Evolutionary conservation across 2,329 filamentous ascomycete genomes (phyloP), one percentile per base, ranked within the genome.

Genomic region (Coniochaeta sp.): DNA sequence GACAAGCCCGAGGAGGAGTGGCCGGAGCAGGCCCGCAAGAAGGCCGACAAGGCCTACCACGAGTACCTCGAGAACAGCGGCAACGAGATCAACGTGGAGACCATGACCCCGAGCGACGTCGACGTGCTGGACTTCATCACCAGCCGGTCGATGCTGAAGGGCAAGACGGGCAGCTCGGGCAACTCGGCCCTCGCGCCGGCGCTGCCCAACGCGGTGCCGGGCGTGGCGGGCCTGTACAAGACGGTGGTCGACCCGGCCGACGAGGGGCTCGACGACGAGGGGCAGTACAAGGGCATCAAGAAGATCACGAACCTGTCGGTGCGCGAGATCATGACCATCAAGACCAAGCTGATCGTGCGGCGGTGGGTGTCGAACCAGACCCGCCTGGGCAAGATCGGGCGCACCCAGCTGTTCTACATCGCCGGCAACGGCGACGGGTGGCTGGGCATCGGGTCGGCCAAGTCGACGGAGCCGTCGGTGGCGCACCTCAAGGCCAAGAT

Each of bases 281-380:
- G 81, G 62, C 67, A 73, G 57, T 85, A 76, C 71, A 73, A 78
- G 66, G 75, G 80, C 62, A 72, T 84, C 67, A 83, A 84, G 74
- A 76, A 75, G 64, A 73, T 79, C 63, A 85, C 82, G 56, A 83
- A 83, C 65, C 71, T 87, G 72, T 76, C 66, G 19, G 74, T 86
- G 60, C 66, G 69, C 57, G 74, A 86, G 26, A 81, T 88, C 65
- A 64, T 80, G 55, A 65, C 70, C 5, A 71, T 96, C 61, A 79
- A 83, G 61, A 77, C 84, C 64, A 96, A 96, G 81, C 80, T 82
- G 55, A 77, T 99, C 55, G 89, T 96, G 55, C 70, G 71, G 4
- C 90, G 93, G 69, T 75, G 76, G 44, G 95, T 99, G 61, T 80
- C 85, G 65, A 98, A 99, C 77, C 93, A 98, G 81, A 98, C 95